Conservation (phyloP, 768 basidiomycete genomes). For the Ephemerocybe angulata region DNA sequence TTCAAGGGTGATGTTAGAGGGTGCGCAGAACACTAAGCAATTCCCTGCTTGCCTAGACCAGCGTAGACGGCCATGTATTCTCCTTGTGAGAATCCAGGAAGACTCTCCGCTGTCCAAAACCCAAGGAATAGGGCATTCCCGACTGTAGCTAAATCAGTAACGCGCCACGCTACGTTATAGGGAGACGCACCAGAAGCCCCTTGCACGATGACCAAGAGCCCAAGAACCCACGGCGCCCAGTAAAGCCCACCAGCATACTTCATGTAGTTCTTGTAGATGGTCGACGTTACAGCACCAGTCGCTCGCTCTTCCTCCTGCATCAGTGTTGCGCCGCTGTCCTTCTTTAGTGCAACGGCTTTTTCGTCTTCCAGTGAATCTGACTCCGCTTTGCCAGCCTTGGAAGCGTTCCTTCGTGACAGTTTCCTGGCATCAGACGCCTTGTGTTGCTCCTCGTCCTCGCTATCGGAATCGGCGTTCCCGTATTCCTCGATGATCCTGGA, state of each 20-base stretch:
- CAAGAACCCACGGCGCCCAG: conserved; percentile 43
- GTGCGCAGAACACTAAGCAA: background rate
- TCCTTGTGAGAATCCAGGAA: conserved; percentile 52
- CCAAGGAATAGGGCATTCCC: conserved; percentile 67
- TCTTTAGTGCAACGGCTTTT: conserved; percentile 7
- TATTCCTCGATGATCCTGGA: conserved; percentile 54
- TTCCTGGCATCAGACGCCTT: background rate
- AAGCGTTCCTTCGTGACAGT: background rate
- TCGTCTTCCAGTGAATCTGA: conserved; percentile 12
- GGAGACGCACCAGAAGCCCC: conserved; percentile 38
- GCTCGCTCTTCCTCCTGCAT: conserved; percentile 60
- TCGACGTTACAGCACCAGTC: conserved; percentile 50
- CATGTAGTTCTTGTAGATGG: conserved; percentile 48
- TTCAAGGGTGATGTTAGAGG: background rate
- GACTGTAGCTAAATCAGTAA: too few relatives aligned
- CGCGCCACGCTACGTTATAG: too few relatives aligned
- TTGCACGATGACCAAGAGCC: conserved; percentile 41
- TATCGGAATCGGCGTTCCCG: conserved; percentile 37
- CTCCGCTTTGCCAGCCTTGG: too few relatives aligned
- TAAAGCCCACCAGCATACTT: conserved; percentile 43
- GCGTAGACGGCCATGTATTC: conserved; percentile 67
- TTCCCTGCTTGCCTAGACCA: conserved; percentile 31
- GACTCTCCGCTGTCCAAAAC: conserved; percentile 62
- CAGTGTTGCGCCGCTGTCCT: conserved; percentile 20
- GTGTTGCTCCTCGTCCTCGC: conserved; percentile 21